Evolutionary conservation across 257 asterid genomes (phyloP), one percentile per base, ranked within the genome.

Genomic region (Phtheirospermum japonicum): DNA sequence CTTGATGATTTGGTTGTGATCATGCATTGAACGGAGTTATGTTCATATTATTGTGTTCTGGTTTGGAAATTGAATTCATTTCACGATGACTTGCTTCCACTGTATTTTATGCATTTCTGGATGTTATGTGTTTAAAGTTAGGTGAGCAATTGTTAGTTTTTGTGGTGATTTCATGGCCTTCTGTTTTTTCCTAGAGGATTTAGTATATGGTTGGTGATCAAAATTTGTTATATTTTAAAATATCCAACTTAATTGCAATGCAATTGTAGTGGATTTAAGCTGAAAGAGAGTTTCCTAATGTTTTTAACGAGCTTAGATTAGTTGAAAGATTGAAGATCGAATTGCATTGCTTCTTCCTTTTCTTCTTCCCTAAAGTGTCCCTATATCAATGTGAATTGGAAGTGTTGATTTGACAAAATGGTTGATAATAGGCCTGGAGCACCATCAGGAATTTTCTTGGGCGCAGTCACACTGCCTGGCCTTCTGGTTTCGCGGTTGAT

Each of bases 401-500:
- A 51, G 39, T n/a, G 28, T 20, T 53, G 52, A 59, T 59, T 70
- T 31, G 48, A 13, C 7, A 28, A 13, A 52, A 53, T 73, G 60
- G 10, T 34, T 70, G 54, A 57, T 30, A 58, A 69, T 61, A 87
- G 99, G 90, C 94, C 88, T 61, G 97, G 95, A 65, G 94, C 82
- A 52, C 80, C 99, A 17, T 83, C 97, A 9, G 99, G 99, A 52
- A 79, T 89, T 75, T 65, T 89, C 66, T 71, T 93, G 64, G 95
- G 99, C 61, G 85, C 97, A 37, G 87, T 82, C 39, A 85, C 97
- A 2, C 77, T 93, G 49, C 99, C 97, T 3, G 90, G 94, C 61
- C 76, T 93, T 37, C 80, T 87, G 78, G 59, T 89, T 63, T 93
- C 97, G 16, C 82, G 77, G 67, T 76, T 93, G 80, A 71, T 93